Evolutionary conservation across 2,329 filamentous ascomycete genomes (phyloP), one percentile per base, ranked within the genome.

Genomic region (Fusarium guadeloupense): DNA sequence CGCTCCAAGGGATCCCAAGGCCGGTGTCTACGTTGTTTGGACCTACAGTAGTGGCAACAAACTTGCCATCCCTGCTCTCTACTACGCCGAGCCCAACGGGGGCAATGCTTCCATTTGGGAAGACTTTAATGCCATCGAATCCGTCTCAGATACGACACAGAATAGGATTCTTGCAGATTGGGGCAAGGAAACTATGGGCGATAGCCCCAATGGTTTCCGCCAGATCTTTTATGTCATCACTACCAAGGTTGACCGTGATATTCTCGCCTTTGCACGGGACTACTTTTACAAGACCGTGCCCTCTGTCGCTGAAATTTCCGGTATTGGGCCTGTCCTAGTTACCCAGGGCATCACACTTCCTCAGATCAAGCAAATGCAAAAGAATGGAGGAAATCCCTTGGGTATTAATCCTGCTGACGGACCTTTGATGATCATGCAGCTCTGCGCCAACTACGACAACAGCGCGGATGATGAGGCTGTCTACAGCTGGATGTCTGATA

Each of bases 331-430:
- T 4, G 65, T 55, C 47, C 71, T 66, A 35, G 66, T 67, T 43
- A 69, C 77, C 41, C 79, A 83, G 56, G 77, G 76, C 12, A 75
- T 82, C 42, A 76, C 78, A 0, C 71, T 71, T 7, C 71, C 72
- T 31, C 68, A 77, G 56, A 72, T 74, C 7, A 65, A 71, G 5
- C 52, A 71, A 17, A 76, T 78, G 56, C 58, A 59, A 38, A 74
- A 75, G 45, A 71, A 70, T 2, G 73, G 71, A 13, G 73, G 75
- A 2, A 76, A 75, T 20, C 33, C 73, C 6, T 66, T 72, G 9
- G 72, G 74, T 12, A 58, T 77, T 0, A 26, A 48, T 8, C 65
- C 49, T 1, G 66, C 54, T 3, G 59, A 72, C 14, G 71, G 67
- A 1, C 68, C 71, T 4, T 41, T 72, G 10, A 66, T 64, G 21